phyloP scores from a whole-genome alignment of 2,329 filamentous ascomycete genomes.

The Aspergillus phoenicis region DNA sequence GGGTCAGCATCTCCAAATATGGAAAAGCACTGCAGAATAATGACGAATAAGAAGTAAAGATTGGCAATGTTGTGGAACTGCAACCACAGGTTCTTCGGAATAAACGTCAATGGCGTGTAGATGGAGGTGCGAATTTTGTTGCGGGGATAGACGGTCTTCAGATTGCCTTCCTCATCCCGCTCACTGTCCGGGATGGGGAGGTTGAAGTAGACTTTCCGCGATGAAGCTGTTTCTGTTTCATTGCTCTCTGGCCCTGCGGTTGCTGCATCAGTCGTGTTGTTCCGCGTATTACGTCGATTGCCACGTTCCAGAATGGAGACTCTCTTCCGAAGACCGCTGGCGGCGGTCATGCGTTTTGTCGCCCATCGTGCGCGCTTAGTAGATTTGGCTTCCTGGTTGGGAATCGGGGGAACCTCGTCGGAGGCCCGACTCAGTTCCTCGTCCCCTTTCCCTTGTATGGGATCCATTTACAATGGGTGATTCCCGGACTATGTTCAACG shows the following conservation, averaged over 20 bases:
- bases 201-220: constrained; percentile 9
- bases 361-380: constrained; percentile 11
- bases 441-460: constrained; percentile 4
- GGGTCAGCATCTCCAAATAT: constrained; percentile 7
- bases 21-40: constrained; percentile 8
- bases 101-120: constrained; percentile 5
- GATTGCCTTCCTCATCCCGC: constrained; percentile 10
- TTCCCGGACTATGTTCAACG: neutral
- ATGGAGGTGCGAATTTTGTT: constrained; percentile 10
- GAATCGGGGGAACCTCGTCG: constrained; percentile 1
- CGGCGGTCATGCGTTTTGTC: constrained; percentile 4
- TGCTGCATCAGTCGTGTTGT: neutral
- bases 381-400: neutral
- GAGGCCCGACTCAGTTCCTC: constrained; percentile 4
- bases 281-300: neutral
- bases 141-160: constrained; percentile 7
- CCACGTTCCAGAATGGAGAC: constrained; percentile 8
- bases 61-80: constrained; percentile 10
- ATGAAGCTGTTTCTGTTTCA: neutral
- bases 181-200: constrained; percentile 5
- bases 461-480: neutral
- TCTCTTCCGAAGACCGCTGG: constrained; percentile 4
- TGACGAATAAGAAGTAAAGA: constrained; percentile 9
- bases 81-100: constrained; percentile 9
- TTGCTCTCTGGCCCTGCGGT: neutral